phyloP scores from a whole-genome alignment of 371 early-diverging fungal genomes.

The Rhizopus stolonifer region DNA sequence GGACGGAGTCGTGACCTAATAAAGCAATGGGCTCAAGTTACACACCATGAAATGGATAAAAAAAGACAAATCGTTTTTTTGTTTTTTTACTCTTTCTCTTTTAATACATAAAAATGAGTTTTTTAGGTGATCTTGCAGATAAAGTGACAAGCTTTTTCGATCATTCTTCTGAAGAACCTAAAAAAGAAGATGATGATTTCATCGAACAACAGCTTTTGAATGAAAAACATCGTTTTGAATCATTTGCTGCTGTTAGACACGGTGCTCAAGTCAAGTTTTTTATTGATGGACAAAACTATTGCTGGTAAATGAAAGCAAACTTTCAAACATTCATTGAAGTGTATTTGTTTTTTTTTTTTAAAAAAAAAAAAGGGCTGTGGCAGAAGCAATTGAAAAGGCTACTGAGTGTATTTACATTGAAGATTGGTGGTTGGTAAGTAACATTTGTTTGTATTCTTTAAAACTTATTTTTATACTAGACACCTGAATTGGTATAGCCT shows the following conservation, averaged over 20 bases:
- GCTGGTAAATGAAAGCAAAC: constrained; percentile 36
- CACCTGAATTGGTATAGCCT: constrained; percentile 45
- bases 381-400: constrained; percentile 78
- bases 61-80: background rate
- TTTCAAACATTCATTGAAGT: background rate
- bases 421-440: constrained; percentile 90
- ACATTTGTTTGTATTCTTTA: background rate
- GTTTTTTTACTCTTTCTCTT: background rate
- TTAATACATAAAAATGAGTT: constrained; percentile 14
- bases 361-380: constrained; percentile 53
- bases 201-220: constrained; percentile 23
- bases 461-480: constrained; percentile 19
- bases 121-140: constrained; percentile 27
- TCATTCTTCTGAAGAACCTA: background rate
- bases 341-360: background rate
- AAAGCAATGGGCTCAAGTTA: background rate
- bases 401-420: constrained; percentile 78
- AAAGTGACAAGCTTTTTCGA: constrained; percentile 34
- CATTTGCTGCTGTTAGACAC: constrained; percentile 82
- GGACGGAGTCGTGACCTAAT: background rate
- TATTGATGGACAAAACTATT: constrained; percentile 86
- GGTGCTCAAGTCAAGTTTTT: constrained; percentile 68
- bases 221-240: constrained; percentile 70
- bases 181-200: constrained; percentile 30
- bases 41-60: background rate